phyloP scores from a whole-genome alignment of 805 yeast species.

The Candida michaelii region DNA sequence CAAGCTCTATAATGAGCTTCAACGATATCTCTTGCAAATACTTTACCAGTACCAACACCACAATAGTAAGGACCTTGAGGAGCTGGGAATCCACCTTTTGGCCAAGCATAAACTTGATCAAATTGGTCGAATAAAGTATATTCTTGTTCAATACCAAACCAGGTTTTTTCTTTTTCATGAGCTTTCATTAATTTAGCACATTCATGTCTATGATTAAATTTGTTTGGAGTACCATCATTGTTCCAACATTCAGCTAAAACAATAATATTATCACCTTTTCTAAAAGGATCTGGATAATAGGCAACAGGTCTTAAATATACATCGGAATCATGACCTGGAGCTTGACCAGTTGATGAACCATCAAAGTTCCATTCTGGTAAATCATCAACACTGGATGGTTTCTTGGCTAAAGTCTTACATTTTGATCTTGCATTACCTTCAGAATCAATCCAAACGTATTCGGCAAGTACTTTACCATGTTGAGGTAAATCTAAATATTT shows the following conservation, averaged over 20 bases:
- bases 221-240: slow-evolving; percentile 99
- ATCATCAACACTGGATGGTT: slow-evolving; percentile 72
- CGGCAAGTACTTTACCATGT: slow-evolving; percentile 86
- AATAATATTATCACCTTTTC: slow-evolving; percentile 95
- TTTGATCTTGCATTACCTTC: slow-evolving; percentile 89
- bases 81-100: slow-evolving; percentile 99
- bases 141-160: slow-evolving; percentile 99
- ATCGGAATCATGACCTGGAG: slow-evolving; percentile 97
- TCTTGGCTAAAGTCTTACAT: slow-evolving; percentile 79
- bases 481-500: slow-evolving; percentile 85
- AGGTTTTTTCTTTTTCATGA: slow-evolving; percentile 76
- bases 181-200: slow-evolving; percentile 94
- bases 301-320: slow-evolving; percentile 95
- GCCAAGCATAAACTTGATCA: slow-evolving; percentile 96
- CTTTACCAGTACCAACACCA: slow-evolving; percentile 99
- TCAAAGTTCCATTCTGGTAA: slow-evolving; percentile 99
- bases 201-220: slow-evolving; percentile 96
- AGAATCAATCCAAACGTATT: slow-evolving; percentile 97
- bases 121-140: slow-evolving; percentile 92
- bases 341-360: slow-evolving; percentile 98
- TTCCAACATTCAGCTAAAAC: slow-evolving; percentile 97
- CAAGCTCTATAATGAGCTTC: slow-evolving; percentile 99
- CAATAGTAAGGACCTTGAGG: slow-evolving; percentile 99
- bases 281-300: slow-evolving; percentile 93
- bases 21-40: slow-evolving; percentile 94